Conservation (phyloP, 352 stramenopile genomes). For the Pythium grandisporangium region DNA sequence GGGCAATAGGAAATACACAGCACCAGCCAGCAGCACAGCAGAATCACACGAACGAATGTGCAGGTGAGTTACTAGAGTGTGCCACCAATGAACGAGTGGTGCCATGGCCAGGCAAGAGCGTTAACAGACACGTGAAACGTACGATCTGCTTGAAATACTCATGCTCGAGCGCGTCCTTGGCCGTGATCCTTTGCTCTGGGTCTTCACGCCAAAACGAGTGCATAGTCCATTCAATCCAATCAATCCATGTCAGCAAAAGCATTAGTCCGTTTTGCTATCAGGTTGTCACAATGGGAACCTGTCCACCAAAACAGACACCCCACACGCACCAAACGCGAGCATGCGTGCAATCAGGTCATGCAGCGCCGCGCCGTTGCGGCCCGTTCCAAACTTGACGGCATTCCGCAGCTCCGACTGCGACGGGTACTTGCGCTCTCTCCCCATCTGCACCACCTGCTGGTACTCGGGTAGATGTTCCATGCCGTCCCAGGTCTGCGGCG, state of each 20-base stretch:
- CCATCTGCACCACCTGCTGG: slow-evolving; percentile 77
- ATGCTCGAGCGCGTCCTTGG: slow-evolving; percentile 88
- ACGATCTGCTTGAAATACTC: slow-evolving; percentile 91
- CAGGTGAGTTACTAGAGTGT: too few relatives aligned
- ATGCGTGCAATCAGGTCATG: slow-evolving; percentile 70
- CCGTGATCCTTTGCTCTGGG: slow-evolving; percentile 85
- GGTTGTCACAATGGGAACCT: too few relatives aligned
- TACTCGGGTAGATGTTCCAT: slow-evolving; percentile 81
- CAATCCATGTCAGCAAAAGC: too few relatives aligned
- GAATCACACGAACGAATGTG: too few relatives aligned
- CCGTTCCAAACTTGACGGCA: slow-evolving; percentile 74
- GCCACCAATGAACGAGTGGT: too few relatives aligned
- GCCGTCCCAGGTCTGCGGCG: slow-evolving; percentile 73
- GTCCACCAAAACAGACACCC: background rate
- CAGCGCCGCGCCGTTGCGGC: slow-evolving; percentile 56
- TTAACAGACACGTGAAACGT: slow-evolving; percentile 6
- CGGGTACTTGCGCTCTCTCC: slow-evolving; percentile 76
- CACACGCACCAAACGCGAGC: slow-evolving; percentile 66
- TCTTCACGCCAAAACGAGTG: slow-evolving; percentile 26
- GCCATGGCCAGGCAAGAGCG: background rate
- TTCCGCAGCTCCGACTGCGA: slow-evolving; percentile 78
- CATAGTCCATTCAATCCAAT: background rate
- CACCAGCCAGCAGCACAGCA: slow-evolving; percentile 1
- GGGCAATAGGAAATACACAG: too few relatives aligned
- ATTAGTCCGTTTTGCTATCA: too few relatives aligned